Conservation (phyloP, 129 eudicot species). For the Helianthus tuberosus region DNA sequence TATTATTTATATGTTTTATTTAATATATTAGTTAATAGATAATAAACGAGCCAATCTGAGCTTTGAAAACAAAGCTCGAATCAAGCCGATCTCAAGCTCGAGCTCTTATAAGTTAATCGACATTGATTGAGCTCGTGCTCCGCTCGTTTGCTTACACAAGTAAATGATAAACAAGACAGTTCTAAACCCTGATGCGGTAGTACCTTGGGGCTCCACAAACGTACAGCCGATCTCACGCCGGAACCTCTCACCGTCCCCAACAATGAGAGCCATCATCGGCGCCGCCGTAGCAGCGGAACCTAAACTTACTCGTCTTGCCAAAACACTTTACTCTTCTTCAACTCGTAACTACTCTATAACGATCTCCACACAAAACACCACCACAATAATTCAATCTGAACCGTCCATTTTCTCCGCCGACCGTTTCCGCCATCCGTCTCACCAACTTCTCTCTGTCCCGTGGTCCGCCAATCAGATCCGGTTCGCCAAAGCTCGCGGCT, state of each 20-base stretch:
- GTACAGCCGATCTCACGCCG: conserved; percentile 2
- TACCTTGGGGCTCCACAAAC: conserved; percentile 4
- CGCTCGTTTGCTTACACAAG: too few species aligned
- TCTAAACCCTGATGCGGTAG: not conserved
- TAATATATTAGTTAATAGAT: too few species aligned
- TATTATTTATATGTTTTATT: too few species aligned
- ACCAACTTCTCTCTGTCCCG: conserved; percentile 38
- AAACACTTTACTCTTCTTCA: conserved; percentile 15
- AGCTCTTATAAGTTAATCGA: too few species aligned
- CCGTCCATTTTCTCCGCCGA: conserved; percentile 28
- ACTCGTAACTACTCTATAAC: conserved; percentile 31
- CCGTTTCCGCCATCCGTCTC: not conserved
- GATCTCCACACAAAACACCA: conserved; percentile 28
- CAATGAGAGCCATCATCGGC: conserved; percentile 32
- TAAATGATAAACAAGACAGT: too few species aligned
- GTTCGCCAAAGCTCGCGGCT: conserved; percentile 67
- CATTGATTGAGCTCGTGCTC: too few species aligned
- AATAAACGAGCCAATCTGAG: too few species aligned
- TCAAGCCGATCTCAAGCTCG: too few species aligned
- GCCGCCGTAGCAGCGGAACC: conserved; percentile 26
- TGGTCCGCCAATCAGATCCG: conserved; percentile 84
- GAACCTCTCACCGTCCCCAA: not conserved
- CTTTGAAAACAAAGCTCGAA: too few species aligned
- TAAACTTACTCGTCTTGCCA: conserved; percentile 11
- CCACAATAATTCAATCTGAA: conserved; percentile 12